phyloP scores from a whole-genome alignment of 371 early-diverging fungal species.

The Batrachochytrium dendrobatidis region DNA sequence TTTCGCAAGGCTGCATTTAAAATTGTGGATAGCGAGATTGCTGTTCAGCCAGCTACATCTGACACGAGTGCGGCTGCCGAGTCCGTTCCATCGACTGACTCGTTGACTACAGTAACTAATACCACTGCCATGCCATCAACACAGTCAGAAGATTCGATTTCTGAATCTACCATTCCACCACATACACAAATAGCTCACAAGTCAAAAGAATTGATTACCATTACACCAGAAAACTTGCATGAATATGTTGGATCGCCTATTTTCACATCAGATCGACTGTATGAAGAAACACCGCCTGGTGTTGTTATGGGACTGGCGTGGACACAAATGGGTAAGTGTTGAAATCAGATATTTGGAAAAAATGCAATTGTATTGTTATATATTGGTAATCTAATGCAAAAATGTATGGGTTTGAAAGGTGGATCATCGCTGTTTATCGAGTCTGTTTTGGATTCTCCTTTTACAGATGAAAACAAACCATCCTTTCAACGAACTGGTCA shows the following conservation, averaged over 20 bases:
- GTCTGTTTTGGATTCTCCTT: slow-evolving; percentile 76
- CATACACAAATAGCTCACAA: slow-evolving; percentile 2
- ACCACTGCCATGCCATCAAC: no score
- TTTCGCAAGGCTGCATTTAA: slow-evolving; percentile 92
- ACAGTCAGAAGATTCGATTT: no score
- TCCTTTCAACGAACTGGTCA: slow-evolving; percentile 75
- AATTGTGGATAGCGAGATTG: slow-evolving; percentile 52
- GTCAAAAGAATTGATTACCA: slow-evolving; percentile 9
- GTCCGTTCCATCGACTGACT: slow-evolving; percentile 6
- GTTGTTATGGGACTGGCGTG: slow-evolving; percentile 96
- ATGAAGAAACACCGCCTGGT: slow-evolving; percentile 82
- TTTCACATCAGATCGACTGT: slow-evolving; percentile 83
- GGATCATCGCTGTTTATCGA: slow-evolving; percentile 93
- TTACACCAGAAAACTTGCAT: slow-evolving; percentile 59
- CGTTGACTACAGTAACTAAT: background rate
- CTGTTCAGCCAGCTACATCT: background rate
- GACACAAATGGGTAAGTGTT: slow-evolving; percentile 76
- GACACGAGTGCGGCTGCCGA: slow-evolving; percentile 1
- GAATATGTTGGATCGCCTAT: slow-evolving; percentile 89
- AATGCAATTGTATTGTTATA: no score
- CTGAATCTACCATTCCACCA: no score
- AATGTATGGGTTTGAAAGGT: slow-evolving; percentile 38
- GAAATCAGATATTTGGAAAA: background rate
- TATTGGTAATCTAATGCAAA: background rate
- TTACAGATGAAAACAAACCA: slow-evolving; percentile 58